Base-by-base conservation (phyloP, 208 protist genomes). In the Wallacemonas rigidus region DNA sequence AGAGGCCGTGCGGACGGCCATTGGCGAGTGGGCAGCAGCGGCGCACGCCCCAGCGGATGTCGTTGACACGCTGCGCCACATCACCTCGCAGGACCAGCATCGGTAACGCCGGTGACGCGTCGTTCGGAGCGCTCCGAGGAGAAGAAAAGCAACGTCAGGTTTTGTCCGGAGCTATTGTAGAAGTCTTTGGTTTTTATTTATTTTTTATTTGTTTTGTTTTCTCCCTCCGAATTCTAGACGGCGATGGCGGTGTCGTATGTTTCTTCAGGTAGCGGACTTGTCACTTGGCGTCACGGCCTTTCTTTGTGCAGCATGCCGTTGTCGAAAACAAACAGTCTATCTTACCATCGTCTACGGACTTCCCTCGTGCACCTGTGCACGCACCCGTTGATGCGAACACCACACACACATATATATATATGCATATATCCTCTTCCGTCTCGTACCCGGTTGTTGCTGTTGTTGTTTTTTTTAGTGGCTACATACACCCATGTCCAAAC, bases 391-490 rank as follows among this genome's bases (percentile, higher is more conserved):
- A 26, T 26, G 26, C 26, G 26, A 26, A 26, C 26, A 26, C 26
- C 26, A 26, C 26, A 26, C 0, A 26, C 26, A 26, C 26, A 26
- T 0, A 26, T 0, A 26, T 0, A 26, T 0, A 26, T 0, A 26
- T 0, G 0, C 26, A 26, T 0, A 26, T 26, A 26, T 26, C 26
- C 26, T 26, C 26, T 26, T 26, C 56, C 5, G 9, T 72, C 53
- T 50, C 53, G 17, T 63, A 53, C 35, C 63, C 45, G n/a, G 50
- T 69, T 68, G 11, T 74, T 51, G 7, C 38, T 45, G 63, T n/a
- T 56, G n/a, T 38, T 58, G 17, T 26, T 26, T 26, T 26, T 26
- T 26, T 26, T 26, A 26, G 26, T 26, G 26, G 26, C 26, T 26
- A 26, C 26, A 26, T 26, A 26, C 26, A 26, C 26, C 9, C 58